These are phyloP conservation scores for Pelargonium myrrhifolium DNA, from an alignment of 441 rosid genomes.

Conservation along the genomic window DNA sequence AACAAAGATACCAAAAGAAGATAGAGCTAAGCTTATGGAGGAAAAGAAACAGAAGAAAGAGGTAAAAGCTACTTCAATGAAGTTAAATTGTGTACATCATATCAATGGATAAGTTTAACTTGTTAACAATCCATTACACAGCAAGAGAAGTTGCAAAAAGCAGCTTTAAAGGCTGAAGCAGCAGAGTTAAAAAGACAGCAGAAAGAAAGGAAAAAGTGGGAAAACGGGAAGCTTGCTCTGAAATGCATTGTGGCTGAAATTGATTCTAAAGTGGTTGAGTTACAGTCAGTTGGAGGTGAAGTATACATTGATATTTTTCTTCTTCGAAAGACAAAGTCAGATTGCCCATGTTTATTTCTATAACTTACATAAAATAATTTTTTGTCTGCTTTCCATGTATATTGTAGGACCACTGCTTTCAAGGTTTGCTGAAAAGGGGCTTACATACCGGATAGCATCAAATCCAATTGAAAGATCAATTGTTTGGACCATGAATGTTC, in stretches of 20 bases:
- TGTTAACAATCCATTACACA: constrained; percentile 31
- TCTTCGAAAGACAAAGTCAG: background rate
- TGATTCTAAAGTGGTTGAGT: constrained; percentile 72
- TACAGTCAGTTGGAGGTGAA: constrained; percentile 74
- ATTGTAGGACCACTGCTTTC: constrained; percentile 76
- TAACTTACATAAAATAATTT: constrained; percentile 9
- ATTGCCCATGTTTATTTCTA: constrained; percentile 17
- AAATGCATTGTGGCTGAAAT: constrained; percentile 79
- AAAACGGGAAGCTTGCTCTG: constrained; percentile 78
- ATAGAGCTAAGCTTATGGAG: constrained; percentile 45
- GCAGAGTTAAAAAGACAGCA: constrained; percentile 64
- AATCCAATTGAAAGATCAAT: constrained; percentile 85
- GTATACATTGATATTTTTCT: constrained; percentile 11
- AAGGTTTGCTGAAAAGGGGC: constrained; percentile 79
- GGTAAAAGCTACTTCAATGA: constrained; percentile 29
- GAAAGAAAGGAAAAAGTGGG: constrained; percentile 84
- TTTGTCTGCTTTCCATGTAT: constrained; percentile 12
- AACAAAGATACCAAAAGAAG: constrained; percentile 51
- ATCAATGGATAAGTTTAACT: constrained; percentile 10
- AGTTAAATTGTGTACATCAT: constrained; percentile 11
- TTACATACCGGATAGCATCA: constrained; percentile 52
- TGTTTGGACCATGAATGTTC: constrained; percentile 73
- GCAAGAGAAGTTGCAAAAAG: constrained; percentile 82
- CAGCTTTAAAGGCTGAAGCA: constrained; percentile 76
- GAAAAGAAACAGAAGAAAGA: constrained; percentile 78